Conservation (phyloP, 2,329 filamentous ascomycete species). For the Scytalidium sp. region DNA sequence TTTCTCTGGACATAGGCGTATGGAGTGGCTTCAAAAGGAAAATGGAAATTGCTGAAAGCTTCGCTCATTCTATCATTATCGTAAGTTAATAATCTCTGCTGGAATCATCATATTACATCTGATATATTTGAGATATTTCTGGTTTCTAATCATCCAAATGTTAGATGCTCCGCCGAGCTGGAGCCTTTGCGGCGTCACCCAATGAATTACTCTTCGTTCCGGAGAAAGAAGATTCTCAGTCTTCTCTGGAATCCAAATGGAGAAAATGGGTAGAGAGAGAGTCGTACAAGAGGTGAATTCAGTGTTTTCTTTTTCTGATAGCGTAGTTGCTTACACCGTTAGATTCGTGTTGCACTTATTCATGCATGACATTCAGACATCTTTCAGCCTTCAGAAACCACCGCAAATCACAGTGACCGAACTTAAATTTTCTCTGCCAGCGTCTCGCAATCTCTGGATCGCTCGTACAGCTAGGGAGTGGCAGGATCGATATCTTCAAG, state of each 20-base stretch:
- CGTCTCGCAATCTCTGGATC: slow-evolving; percentile 60
- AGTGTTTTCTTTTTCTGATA: background rate
- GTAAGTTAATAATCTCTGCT: slow-evolving; percentile 16
- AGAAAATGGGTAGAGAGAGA: slow-evolving; percentile 60
- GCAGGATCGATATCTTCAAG: slow-evolving; percentile 54
- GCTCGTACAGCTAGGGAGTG: slow-evolving; percentile 61
- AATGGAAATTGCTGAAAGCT: slow-evolving; percentile 58
- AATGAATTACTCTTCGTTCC: slow-evolving; percentile 50
- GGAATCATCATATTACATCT: background rate
- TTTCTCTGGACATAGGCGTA: slow-evolving; percentile 50
- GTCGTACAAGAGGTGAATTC: slow-evolving; percentile 57
- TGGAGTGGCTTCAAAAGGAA: slow-evolving; percentile 59
- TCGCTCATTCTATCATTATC: slow-evolving; percentile 50
- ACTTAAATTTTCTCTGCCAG: slow-evolving; percentile 62
- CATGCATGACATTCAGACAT: slow-evolving; percentile 62
- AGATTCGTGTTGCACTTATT: slow-evolving; percentile 65
- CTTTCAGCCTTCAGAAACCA: slow-evolving; percentile 63
- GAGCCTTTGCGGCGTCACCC: slow-evolving; percentile 38
- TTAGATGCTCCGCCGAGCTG: slow-evolving; percentile 47
- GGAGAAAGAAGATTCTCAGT: slow-evolving; percentile 52
- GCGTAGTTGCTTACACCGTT: slow-evolving; percentile 4
- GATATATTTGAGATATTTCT: slow-evolving; percentile 13
- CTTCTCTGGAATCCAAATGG: slow-evolving; percentile 63
- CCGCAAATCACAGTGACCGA: slow-evolving; percentile 68
- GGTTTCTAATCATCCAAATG: too few species aligned